Conservation (phyloP, 2,329 filamentous ascomycete genomes). For the Colletotrichum australisinense region DNA sequence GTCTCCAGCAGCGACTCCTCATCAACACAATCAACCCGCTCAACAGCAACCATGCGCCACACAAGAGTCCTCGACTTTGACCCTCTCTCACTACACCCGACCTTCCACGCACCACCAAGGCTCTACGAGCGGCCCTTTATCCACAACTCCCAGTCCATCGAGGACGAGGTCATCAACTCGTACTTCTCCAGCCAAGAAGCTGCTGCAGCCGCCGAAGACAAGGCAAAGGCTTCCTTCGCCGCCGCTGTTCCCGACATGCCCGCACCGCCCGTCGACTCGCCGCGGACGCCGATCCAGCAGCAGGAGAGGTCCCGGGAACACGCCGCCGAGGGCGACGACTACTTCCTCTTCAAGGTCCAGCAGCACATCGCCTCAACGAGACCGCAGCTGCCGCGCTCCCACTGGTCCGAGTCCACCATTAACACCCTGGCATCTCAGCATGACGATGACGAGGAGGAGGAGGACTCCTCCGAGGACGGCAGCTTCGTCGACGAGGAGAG, state of each 20-base stretch:
- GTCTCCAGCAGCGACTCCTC: constrained; percentile 36
- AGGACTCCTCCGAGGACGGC: constrained; percentile 22
- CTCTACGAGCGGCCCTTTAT: constrained; percentile 37
- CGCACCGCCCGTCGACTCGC: constrained; percentile 30
- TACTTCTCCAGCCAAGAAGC: constrained; percentile 32
- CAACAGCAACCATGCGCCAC: constrained; percentile 30
- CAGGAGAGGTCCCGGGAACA: constrained; percentile 16
- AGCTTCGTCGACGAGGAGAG: constrained; percentile 31
- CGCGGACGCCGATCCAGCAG: constrained; percentile 34
- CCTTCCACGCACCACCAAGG: constrained; percentile 35
- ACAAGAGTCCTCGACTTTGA: constrained; percentile 34
- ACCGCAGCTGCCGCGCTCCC: constrained; percentile 46
- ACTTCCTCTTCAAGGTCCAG: constrained; percentile 38
- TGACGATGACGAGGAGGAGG: constrained; percentile 37
- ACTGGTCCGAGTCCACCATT: constrained; percentile 57
- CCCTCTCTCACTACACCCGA: constrained; percentile 36
- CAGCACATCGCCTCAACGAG: constrained; percentile 28
- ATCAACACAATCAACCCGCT: constrained; percentile 32
- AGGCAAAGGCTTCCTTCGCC: constrained; percentile 13
- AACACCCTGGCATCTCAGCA: constrained; percentile 18
- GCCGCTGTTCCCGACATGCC: constrained; percentile 26
- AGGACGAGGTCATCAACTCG: constrained; percentile 31
- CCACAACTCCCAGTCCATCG: constrained; percentile 25
- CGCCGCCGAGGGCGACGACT: constrained; percentile 35
- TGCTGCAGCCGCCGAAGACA: constrained; percentile 1